phyloP scores from a whole-genome alignment of 2,329 filamentous ascomycete species.

The Periconia macrospinosa region DNA sequence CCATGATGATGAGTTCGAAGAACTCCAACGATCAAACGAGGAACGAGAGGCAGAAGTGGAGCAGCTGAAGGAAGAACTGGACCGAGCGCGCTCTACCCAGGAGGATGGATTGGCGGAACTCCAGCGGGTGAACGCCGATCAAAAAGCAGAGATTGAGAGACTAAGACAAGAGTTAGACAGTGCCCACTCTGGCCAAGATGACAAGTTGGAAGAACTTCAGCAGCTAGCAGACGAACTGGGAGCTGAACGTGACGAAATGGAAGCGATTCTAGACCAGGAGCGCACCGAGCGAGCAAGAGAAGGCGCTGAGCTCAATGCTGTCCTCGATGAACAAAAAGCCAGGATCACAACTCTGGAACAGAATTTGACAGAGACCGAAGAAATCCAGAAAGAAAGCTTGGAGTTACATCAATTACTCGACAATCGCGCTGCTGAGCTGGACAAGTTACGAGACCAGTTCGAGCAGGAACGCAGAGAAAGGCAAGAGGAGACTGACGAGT shows the following conservation, averaged over 20 bases:
- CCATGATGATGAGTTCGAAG: slow-evolving; percentile 31
- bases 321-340: not conserved
- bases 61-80: slow-evolving; percentile 35
- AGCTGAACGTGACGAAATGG: slow-evolving; percentile 40
- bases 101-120: slow-evolving; percentile 22
- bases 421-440: slow-evolving; percentile 10
- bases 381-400: not conserved
- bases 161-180: slow-evolving; percentile 24
- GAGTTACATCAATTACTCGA: not conserved
- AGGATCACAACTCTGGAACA: not conserved
- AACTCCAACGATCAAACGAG: slow-evolving; percentile 32
- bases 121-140: slow-evolving; percentile 11
- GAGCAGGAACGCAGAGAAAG: slow-evolving; percentile 18
- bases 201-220: slow-evolving; percentile 47
- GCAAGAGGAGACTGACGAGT: slow-evolving; percentile 19
- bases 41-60: slow-evolving; percentile 38
- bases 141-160: slow-evolving; percentile 25
- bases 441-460: slow-evolving; percentile 39
- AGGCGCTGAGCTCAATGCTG: not conserved
- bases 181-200: slow-evolving; percentile 20
- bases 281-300: slow-evolving; percentile 25
- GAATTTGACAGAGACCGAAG: not conserved
- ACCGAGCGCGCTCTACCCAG: slow-evolving; percentile 12
- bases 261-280: slow-evolving; percentile 27
- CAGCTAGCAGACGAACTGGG: slow-evolving; percentile 54